Evolutionary conservation across 2,329 filamentous ascomycete genomes (phyloP).

Genomic region (Pseudogymnoascus sp.): DNA sequence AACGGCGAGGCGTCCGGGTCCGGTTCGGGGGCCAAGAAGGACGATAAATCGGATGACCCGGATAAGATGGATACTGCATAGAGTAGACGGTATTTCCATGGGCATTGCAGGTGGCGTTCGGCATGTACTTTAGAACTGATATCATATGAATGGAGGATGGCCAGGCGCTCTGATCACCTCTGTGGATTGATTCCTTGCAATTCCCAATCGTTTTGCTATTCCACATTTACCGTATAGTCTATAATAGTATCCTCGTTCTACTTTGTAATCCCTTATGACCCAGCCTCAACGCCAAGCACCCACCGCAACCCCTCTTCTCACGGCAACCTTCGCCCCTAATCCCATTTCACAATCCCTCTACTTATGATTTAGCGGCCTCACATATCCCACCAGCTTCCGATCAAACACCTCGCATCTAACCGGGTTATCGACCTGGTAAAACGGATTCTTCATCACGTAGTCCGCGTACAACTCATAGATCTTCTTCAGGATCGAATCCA

Average conservation of each 20-base stretch:
- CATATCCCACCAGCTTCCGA: constrained; percentile 70
- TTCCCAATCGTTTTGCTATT: constrained; percentile 3
- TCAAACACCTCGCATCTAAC: constrained; percentile 94
- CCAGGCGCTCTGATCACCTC: constrained; percentile 2
- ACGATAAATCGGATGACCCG: constrained; percentile 45
- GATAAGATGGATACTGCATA: constrained; percentile 92
- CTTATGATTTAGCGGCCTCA: constrained; percentile 61
- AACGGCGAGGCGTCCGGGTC: constrained; percentile 59
- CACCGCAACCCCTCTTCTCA: neutral
- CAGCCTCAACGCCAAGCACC: neutral
- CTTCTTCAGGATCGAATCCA: constrained; percentile 72
- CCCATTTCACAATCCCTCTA: constrained; percentile 34
- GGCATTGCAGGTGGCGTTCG: constrained; percentile 29
- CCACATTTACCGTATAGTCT: constrained; percentile 1
- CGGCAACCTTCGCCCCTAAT: neutral
- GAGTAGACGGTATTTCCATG: constrained; percentile 15
- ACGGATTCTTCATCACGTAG: constrained; percentile 99
- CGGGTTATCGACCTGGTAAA: constrained; percentile 97
- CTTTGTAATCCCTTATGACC: constrained; percentile 8
- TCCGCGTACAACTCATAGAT: constrained; percentile 95
- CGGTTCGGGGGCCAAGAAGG: constrained; percentile 44
- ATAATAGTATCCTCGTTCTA: constrained; percentile 4
- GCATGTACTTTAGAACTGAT: constrained; percentile 27
- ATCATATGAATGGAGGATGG: constrained; percentile 14
- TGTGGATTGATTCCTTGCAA: neutral